phyloP scores from a whole-genome alignment of 805 yeast genomes.

The Starmera caribaea region DNA sequence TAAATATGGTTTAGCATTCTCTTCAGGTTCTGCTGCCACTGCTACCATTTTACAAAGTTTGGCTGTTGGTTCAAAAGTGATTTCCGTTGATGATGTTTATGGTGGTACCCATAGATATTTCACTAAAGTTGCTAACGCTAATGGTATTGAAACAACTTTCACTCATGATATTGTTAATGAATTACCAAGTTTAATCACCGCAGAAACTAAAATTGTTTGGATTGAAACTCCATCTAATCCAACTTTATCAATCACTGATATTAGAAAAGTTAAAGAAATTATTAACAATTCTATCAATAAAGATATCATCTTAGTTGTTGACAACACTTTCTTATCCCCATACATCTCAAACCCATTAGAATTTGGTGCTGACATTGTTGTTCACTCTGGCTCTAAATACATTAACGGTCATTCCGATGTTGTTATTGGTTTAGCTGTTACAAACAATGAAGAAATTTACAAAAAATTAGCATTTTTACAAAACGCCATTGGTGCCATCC shows the following conservation, averaged over 20 bases:
- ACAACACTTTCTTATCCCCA: slow-evolving; percentile 84
- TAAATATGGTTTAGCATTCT: slow-evolving; percentile 63
- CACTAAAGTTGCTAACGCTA: slow-evolving; percentile 74
- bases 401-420: slow-evolving; percentile 91
- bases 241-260: slow-evolving; percentile 72
- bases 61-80: slow-evolving; percentile 62
- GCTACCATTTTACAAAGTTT: slow-evolving; percentile 68
- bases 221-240: slow-evolving; percentile 87
- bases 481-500: slow-evolving; percentile 82
- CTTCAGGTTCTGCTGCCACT: slow-evolving; percentile 84
- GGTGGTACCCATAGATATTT: slow-evolving; percentile 91
- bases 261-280: slow-evolving; percentile 46
- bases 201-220: slow-evolving; percentile 73
- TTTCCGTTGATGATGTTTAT: slow-evolving; percentile 78
- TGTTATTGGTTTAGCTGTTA: slow-evolving; percentile 75
- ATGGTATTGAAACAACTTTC: slow-evolving; percentile 63
- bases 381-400: slow-evolving; percentile 85
- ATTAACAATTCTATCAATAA: slow-evolving; percentile 41
- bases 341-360: slow-evolving; percentile 76
- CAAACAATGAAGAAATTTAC: slow-evolving; percentile 51
- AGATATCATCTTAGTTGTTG: slow-evolving; percentile 60
- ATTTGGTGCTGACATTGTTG: slow-evolving; percentile 80
- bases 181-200: slow-evolving; percentile 42
- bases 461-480: slow-evolving; percentile 67
- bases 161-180: slow-evolving; percentile 56